phyloP scores from a whole-genome alignment of 371 early-diverging fungal genomes.

The Mucor mucedo region DNA sequence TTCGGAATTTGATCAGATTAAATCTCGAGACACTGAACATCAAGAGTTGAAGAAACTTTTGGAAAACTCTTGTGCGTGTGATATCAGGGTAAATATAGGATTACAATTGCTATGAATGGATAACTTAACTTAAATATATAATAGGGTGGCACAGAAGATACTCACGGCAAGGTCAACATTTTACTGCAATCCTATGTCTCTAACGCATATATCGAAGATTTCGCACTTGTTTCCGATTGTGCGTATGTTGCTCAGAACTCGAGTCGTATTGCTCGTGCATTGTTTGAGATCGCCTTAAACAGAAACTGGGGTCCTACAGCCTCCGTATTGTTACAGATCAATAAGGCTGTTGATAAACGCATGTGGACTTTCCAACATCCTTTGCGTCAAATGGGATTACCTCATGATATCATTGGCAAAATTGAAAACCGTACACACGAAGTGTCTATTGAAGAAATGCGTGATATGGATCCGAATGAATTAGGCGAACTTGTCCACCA shows the following conservation, averaged over 20 bases:
- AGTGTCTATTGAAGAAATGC: constrained; percentile 74
- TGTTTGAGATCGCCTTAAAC: constrained; percentile 93
- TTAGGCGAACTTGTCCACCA: constrained; percentile 88
- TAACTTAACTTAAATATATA: background rate
- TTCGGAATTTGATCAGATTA: constrained; percentile 94
- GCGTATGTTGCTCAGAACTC: constrained; percentile 94
- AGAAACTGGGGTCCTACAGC: constrained; percentile 91
- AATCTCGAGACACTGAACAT: constrained; percentile 85
- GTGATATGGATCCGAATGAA: constrained; percentile 85
- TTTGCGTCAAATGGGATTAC: constrained; percentile 83
- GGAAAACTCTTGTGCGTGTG: constrained; percentile 78
- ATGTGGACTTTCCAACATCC: constrained; percentile 98
- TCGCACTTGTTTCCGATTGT: constrained; percentile 91
- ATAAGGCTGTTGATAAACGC: constrained; percentile 87
- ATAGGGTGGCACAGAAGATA: constrained; percentile 67
- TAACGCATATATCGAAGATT: constrained; percentile 81
- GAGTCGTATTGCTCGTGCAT: constrained; percentile 90
- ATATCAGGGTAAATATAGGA: constrained; percentile 66
- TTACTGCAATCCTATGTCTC: constrained; percentile 90
- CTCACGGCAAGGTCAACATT: constrained; percentile 91
- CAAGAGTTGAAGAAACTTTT: constrained; percentile 78
- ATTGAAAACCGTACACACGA: constrained; percentile 67
- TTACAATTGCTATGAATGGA: background rate
- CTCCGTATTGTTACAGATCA: constrained; percentile 78
- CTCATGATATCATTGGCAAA: constrained; percentile 76